A percentile compares a stretch with the other conserved stretches of the same genome.
Conservation (phyloP, 306 rosid species). For the Prunus mume region DNA sequence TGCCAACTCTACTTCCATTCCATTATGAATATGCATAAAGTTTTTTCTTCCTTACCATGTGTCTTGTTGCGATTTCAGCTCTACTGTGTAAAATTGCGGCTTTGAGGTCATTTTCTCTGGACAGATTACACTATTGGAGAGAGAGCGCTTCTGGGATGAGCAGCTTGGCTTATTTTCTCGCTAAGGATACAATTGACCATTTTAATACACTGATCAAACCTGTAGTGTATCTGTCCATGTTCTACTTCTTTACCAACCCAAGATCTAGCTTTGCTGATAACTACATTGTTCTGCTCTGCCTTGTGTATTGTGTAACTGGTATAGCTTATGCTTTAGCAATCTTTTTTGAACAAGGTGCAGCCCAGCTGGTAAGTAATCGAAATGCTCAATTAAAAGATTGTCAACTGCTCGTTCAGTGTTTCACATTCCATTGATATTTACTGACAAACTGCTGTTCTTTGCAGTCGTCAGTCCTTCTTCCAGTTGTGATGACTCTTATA, state of each 20-base stretch:
- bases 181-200: constrained; percentile 88
- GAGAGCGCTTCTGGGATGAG: constrained; percentile 93
- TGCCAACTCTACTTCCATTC: no score
- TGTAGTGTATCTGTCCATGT: constrained; percentile 85
- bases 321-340: constrained; percentile 83
- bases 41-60: constrained; percentile 19
- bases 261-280: constrained; percentile 84
- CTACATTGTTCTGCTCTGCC: constrained; percentile 70
- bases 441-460: constrained; percentile 28
- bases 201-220: constrained; percentile 83
- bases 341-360: constrained; percentile 82
- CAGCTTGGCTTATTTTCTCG: constrained; percentile 94
- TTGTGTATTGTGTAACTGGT: constrained; percentile 94
- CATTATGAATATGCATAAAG: constrained; percentile 2
- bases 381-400: not conserved
- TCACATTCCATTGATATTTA: constrained; percentile 9
- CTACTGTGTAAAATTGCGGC: constrained; percentile 95
- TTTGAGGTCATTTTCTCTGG: constrained; percentile 83
- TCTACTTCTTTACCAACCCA: constrained; percentile 88
- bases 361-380: constrained; percentile 73
- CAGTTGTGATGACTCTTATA: constrained; percentile 86
- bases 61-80: constrained; percentile 55
- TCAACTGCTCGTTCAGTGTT: not conserved
- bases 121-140: constrained; percentile 80
- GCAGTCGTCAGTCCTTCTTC: constrained; percentile 95